phyloP scores from a whole-genome alignment of 2,329 filamentous ascomycete species.

The Incumbomyces delicatus region DNA sequence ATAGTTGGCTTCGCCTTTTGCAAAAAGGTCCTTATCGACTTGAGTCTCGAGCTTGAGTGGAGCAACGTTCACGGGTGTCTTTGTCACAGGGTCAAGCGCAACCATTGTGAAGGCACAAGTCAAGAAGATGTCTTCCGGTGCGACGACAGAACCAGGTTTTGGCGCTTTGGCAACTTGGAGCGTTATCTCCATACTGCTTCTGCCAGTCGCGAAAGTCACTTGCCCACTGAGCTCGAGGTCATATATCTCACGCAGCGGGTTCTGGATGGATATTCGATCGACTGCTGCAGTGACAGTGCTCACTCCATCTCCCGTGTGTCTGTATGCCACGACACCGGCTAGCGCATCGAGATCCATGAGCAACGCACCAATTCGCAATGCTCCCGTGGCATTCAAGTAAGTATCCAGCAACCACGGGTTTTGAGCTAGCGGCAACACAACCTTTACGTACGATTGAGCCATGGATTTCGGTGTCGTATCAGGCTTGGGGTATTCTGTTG shows the following conservation, averaged over 20 bases:
- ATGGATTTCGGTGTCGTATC: constrained; percentile 58
- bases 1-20: constrained; percentile 56
- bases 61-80: constrained; percentile 54
- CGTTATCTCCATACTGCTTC: constrained; percentile 65
- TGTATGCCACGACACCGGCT: constrained; percentile 66
- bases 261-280: constrained; percentile 56
- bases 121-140: constrained; percentile 54
- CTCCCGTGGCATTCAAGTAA: constrained; percentile 66
- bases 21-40: constrained; percentile 56
- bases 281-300: constrained; percentile 56
- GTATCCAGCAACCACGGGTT: constrained; percentile 70
- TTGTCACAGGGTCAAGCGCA: constrained; percentile 58
- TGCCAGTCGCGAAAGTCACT: constrained; percentile 61
- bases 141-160: constrained; percentile 41
- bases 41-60: constrained; percentile 53
- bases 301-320: constrained; percentile 56
- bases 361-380: constrained; percentile 61
- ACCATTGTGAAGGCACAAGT: constrained; percentile 74
- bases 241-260: constrained; percentile 66
- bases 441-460: constrained; percentile 60
- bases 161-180: constrained; percentile 62
- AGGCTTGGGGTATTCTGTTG: constrained; percentile 27
- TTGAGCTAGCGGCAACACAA: constrained; percentile 51
- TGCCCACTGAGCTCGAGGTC: constrained; percentile 63
- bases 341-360: constrained; percentile 75